Evolutionary conservation across 1,284 basidiomycete species (phyloP), one percentile per base, ranked within the genome.

Genomic region (Boletus sp.): DNA sequence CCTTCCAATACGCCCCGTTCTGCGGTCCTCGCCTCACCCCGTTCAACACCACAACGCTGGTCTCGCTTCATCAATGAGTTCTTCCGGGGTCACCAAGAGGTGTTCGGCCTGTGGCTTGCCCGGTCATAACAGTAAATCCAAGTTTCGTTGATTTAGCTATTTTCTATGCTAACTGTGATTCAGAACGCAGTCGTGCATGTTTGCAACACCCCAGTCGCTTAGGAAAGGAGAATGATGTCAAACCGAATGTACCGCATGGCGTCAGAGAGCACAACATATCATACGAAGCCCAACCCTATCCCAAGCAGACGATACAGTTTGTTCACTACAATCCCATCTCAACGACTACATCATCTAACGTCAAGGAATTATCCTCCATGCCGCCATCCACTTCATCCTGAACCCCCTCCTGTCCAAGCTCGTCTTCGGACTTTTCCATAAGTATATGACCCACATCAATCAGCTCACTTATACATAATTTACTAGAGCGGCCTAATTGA

Each of bases 51-150:
- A 28, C 16, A 33, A 33, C 31, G 11, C 17, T 17, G 17, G 14
- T 28, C 47, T 31, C 47, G 17, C 47, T 48, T 31, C 28, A 48
- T 38, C 37, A 17, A 17, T 17, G 37, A 38, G 37, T 19, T 48
- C 28, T 48, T 48, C 47, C 16, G 28, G 47, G 47, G 14, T 31
- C 46, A 47, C 10, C 28, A 30, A 48, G 19, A 48, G n/a, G 47
- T 48, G 47, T 48, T 48, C 47, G n/a, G 47, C 47, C 27, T 48
- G 47, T 48, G 47, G 47, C 47, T 48, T 48, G 28, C 47, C 47
- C 19, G 28, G 47, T 27, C 47, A 48, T 19, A 48, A 48, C 19
- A 48, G 47, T 31, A 11, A 31, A 16, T 49, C 19, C 6, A 10
- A 28, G 17, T 48, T 48, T n/a, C 47, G 31, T 31, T 9, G 21